Evolutionary conservation across 768 basidiomycete genomes (phyloP), one percentile per base, ranked within the genome.

Genomic region (Russula sp.): DNA sequence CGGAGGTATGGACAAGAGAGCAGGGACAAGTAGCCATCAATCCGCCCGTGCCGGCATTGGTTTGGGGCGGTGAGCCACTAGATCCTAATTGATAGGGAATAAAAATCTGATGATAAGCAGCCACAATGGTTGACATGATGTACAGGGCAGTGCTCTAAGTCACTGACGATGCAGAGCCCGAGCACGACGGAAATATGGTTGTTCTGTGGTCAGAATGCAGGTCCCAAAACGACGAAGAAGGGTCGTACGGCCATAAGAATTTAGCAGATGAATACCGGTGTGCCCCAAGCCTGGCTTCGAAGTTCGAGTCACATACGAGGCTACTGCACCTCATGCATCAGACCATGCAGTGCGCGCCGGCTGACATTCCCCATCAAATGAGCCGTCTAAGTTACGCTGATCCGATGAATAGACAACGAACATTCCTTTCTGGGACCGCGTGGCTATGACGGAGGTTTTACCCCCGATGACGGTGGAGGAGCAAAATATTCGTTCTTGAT

Each of bases 1-100:
- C 45, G 54, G 37, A 49, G 37, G 45, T 31, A 56, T 14, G 18
- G 18, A 1, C 16, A 18, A 4, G 34, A 10, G 18, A 11, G 34
- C 32, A 27, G 47, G 20, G 44, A 57, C 53, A 34, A 59, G 52
- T 51, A 54, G 22, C 55, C 37, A 52, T 52, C 31, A 58, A 34
- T 47, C 42, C 62, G 57, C 52, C 10, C 2, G 31, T 14, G n/a
- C 7, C 57, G 62, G 62, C 8, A 10, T n/a, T 47, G 20, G 5
- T 3, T 9, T 35, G 50, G 22, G 16, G 37, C n/a, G 52, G 45
- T 53, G 57, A 42, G 31, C 42, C 47, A 54, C 49, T 13, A 27
- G 32, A 22, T 55, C 57, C 62, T 59, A 27, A 40, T 34, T 63
- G 62, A 63, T 63, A 54, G 57, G 57, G 51, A 53, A 45, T 53